Base-by-base conservation (phyloP, 2,329 filamentous ascomycete genomes). In the Neonectria coccinea region DNA sequence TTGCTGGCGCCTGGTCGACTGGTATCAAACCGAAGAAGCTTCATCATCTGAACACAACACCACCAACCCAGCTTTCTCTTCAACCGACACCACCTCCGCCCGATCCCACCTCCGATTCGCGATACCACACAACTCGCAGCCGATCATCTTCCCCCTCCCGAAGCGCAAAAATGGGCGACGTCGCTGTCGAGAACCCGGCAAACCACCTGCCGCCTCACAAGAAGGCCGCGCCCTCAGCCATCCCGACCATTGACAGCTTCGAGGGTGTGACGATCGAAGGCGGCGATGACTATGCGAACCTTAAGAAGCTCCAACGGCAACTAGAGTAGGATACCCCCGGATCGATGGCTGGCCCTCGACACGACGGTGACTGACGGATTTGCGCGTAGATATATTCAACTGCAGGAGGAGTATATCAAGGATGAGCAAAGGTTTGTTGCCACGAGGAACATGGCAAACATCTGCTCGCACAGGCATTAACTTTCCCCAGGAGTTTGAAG, bases 371-470 rank as follows among this genome's bases (percentile, higher is more conserved):
- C 64, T 72, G 47, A 69, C 69, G 65, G 60, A 56, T 77, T 81
- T 68, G 68, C 61, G 36, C 61, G 69, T 73, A 93, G 91, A 80
- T 93, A 97, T 81, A 97, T 98, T 79, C 93, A 97, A 82, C 87
- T 99, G 74, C 96, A 99, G 83, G 96, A 99, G 82, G 96, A 99
- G 80, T 99, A 99, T 82, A 99, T 99, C 89, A 99, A 99, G 85
- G 96, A 99, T 89, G 96, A 99, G 86, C 96, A 99, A 84, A 91
- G 93, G 91, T 92, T 81, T 59, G 78, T 65, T 16, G 42, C 58
- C 41, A 9, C 29, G 5, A 18, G 12, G 48, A 8, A 2, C 10
- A 20, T 5, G 1, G n/a, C 20, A 5, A 16, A 0, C 7, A 4
- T 10, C 14, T 9, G 14, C 9, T 16, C 42, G 8, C 7, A 25